phyloP scores from a whole-genome alignment of 192 early-diverging fungal genomes.

The Entomortierella parvispora region DNA sequence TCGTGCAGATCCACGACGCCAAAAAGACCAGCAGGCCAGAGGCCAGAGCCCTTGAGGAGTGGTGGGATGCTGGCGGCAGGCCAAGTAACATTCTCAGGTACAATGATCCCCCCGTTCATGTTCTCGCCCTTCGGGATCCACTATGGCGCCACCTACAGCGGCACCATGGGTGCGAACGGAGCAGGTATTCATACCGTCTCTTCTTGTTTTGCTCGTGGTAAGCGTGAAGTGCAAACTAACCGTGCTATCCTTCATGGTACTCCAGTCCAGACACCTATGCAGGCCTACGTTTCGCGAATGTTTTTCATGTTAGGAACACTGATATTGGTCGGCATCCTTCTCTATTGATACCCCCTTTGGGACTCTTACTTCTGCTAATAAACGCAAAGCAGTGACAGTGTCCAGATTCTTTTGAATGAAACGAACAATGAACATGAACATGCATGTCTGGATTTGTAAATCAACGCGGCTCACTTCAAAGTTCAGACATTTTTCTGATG shows the following conservation, averaged over 20 bases:
- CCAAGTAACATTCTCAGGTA: constrained; percentile 66
- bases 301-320: constrained; percentile 86
- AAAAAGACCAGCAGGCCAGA: constrained; percentile 80
- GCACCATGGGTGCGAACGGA: constrained; percentile 35
- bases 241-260: not conserved
- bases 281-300: constrained; percentile 83
- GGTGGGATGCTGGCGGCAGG: constrained; percentile 63
- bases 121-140: constrained; percentile 75
- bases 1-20: constrained; percentile 63
- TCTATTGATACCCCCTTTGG: constrained; percentile 59
- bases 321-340: constrained; percentile 79
- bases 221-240: not conserved
- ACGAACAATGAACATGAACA: no score
- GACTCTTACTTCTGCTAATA: not conserved
- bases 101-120: constrained; percentile 69
- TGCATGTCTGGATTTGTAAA: no score
- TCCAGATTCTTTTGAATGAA: no score
- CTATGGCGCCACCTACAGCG: constrained; percentile 70
- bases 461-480: no score
- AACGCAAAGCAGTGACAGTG: not conserved
- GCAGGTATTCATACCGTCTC: constrained; percentile 15
- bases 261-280: constrained; percentile 53
- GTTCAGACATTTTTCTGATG: not conserved
- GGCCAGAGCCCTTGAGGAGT: constrained; percentile 73
- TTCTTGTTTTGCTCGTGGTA: not conserved